phyloP scores from a whole-genome alignment of 257 asterid genomes.

The Solanum ossicruentum region DNA sequence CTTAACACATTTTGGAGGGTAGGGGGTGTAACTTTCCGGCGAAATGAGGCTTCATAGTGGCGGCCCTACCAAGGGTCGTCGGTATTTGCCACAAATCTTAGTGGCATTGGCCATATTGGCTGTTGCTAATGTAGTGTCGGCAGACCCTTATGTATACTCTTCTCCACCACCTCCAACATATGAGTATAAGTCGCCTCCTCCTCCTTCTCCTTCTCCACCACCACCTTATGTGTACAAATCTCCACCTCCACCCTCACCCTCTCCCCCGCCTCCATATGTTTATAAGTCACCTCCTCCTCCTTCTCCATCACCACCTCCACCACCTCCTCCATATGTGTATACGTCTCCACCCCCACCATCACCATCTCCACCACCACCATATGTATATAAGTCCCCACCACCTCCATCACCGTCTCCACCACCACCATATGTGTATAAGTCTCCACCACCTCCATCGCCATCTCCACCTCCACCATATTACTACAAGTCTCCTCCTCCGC shows the following conservation, averaged over 20 bases:
- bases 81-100: not conserved
- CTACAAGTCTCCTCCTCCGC: too few relatives aligned
- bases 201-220: too few relatives aligned
- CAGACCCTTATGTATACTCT: constrained; percentile 3
- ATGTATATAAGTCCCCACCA: not conserved
- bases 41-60: not conserved
- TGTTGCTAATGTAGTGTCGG: not conserved
- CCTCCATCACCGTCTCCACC: not conserved
- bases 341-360: not conserved
- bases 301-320: not conserved
- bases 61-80: constrained; percentile 1
- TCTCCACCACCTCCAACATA: too few relatives aligned
- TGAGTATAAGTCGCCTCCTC: too few relatives aligned
- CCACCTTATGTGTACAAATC: not conserved
- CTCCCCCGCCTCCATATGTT: not conserved
- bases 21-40: not conserved
- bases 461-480: not conserved
- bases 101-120: constrained; percentile 6
- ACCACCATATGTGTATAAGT: not conserved
- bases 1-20: not conserved
- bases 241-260: not conserved
- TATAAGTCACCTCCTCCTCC: not conserved
- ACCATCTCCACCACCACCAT: constrained; percentile 4
- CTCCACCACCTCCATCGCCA: not conserved
- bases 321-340: not conserved